phyloP scores from a whole-genome alignment of 768 basidiomycete genomes.

The Termitomyces sp. region DNA sequence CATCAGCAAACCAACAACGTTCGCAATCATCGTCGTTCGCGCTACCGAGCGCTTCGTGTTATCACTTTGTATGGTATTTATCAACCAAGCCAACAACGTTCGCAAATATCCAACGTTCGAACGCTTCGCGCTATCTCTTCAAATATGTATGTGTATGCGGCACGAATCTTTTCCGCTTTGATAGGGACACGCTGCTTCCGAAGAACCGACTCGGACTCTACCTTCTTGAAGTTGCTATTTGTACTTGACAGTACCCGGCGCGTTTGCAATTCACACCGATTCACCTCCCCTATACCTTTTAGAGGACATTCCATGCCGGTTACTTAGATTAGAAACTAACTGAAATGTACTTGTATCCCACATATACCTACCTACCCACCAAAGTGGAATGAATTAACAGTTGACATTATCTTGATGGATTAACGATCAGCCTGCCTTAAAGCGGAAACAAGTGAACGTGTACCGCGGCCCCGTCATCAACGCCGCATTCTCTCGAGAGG shows the following conservation, averaged over 20 bases:
- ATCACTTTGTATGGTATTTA: not conserved
- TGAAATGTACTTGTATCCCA: constrained; percentile 4
- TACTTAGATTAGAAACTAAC: not conserved
- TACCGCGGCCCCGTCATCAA: not conserved
- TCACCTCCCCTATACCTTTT: not conserved
- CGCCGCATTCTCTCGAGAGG: not conserved
- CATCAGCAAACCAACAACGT: not conserved
- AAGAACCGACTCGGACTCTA: constrained; percentile 1
- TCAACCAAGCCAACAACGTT: not conserved
- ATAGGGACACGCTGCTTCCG: constrained; percentile 7
- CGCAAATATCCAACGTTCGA: not conserved
- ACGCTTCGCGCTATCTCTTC: not conserved
- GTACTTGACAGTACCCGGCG: not conserved
- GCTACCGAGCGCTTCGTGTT: not conserved
- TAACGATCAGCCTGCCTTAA: not conserved
- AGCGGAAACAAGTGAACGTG: not conserved
- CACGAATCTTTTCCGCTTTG: not conserved
- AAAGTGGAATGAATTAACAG: not conserved
- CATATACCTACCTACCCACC: not conserved
- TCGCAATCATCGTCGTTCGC: not conserved
- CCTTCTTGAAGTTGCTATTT: not conserved
- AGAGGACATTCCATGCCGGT: not conserved
- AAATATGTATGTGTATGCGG: not conserved
- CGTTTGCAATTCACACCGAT: not conserved
- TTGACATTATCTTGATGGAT: not conserved